Evolutionary conservation across 805 yeast genomes (phyloP), one percentile per base, ranked within the genome.

Genomic region (Candida sanyiensis): DNA sequence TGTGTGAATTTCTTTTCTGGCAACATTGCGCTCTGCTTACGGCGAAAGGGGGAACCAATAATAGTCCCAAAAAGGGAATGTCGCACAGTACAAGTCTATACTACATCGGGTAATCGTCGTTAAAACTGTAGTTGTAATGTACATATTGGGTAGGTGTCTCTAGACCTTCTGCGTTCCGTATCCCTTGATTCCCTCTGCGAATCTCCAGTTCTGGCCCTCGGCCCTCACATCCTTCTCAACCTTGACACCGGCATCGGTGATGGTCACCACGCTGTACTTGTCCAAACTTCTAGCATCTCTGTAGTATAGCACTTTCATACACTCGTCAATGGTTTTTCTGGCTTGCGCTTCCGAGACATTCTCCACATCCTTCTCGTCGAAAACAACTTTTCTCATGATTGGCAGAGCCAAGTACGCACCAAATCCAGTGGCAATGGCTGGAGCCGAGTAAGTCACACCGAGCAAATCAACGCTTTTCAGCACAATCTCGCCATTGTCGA

Each of bases 331-430:
- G n/a, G 83, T 77, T 34, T 73, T 70, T 44, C 82, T 72, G 2
- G 97, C 98, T 34, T 83, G 77, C 43, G 72, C 81, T 57, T 85
- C 83, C 26, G 75, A 66, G 21, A 87, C 73, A 28, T 78, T 79
- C 28, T 64, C 72, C 42, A 74, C 84, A 54, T 88, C 96, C 20
- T 72, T 77, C 51, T 88, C 97, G 29, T 69, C 65, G 42, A 87
- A 95, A 25, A 83, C 85, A 43, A 81, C 73, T 58, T 83, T 79
- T 67, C 99, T 80, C 58, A 93, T 71, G 52, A 93, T 65, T 19
- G 99, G 99, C 31, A 88, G 65, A 3, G 98, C 99, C 62, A 93
- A 71, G 62, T 93, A 89, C 9, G 94, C 83, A 43, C 98, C 99
- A 59, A 88, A 90, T 1, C 99, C 99, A 3, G 97, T 89, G 33